These are phyloP conservation scores for Cucurbita maxima DNA, from an alignment of 306 rosid genomes.

Conservation along the genomic window DNA sequence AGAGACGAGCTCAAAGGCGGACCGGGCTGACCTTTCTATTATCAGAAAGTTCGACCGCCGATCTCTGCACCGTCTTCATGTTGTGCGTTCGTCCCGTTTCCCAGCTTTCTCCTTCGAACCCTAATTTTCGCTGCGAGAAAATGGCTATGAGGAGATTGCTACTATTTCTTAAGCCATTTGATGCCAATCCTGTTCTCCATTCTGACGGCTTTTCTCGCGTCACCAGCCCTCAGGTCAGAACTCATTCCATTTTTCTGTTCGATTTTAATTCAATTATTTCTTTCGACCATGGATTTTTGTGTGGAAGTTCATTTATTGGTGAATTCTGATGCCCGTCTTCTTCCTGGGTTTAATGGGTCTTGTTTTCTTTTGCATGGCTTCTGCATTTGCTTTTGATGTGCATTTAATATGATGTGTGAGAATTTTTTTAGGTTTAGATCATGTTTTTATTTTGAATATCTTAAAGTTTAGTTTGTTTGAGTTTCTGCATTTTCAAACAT, in stretches of 20 bases:
- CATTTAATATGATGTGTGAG: neutral
- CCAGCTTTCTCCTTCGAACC: neutral
- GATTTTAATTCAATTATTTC: neutral
- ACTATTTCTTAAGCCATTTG: constrained; percentile 49
- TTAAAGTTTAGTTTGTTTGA: neutral
- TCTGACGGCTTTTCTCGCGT: constrained; percentile 22
- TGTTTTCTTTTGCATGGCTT: neutral
- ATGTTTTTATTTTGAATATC: neutral
- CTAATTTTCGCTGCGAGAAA: neutral
- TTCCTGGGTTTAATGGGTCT: neutral
- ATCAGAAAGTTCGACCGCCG: neutral
- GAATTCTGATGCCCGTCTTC: neutral
- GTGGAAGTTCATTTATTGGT: neutral
- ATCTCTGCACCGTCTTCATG: neutral
- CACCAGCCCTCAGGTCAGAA: constrained; percentile 37
- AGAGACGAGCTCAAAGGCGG: neutral
- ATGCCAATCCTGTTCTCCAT: constrained; percentile 25
- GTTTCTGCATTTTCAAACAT: neutral
- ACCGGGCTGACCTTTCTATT: neutral
- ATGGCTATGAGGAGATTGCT: constrained; percentile 48
- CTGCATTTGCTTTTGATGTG: neutral
- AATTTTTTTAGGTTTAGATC: neutral
- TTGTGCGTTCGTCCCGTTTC: neutral
- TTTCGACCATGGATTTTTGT: neutral
- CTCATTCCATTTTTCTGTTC: neutral